phyloP scores from a whole-genome alignment of 352 stramenopile species.

The Pythium plurisporium region DNA sequence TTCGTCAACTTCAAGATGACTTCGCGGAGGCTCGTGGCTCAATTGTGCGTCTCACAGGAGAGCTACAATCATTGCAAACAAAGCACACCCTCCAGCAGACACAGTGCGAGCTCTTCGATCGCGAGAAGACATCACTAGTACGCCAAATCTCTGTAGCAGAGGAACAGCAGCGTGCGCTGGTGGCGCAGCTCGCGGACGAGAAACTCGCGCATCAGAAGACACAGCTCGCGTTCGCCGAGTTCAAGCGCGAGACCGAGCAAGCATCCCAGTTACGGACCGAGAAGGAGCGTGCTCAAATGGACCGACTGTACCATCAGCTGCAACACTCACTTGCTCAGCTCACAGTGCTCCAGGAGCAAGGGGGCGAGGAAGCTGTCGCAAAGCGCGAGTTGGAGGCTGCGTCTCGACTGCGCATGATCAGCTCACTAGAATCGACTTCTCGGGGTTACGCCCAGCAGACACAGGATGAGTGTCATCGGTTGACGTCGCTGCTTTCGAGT shows the following conservation, averaged over 20 bases:
- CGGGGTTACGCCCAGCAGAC: conserved; percentile 44
- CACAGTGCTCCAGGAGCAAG: conserved; percentile 41
- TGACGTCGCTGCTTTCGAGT: conserved; percentile 40
- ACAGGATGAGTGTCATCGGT: conserved; percentile 57
- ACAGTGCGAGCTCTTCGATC: conserved; percentile 24
- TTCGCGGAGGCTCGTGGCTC: conserved; percentile 15
- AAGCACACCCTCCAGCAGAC: conserved; percentile 27
- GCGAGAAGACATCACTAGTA: conserved; percentile 26
- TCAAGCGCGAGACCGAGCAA: conserved; percentile 37
- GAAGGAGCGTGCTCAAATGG: conserved; percentile 42
- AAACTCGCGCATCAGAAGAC: conserved; percentile 27
- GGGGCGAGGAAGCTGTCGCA: conserved; percentile 29
- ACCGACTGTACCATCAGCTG: conserved; percentile 45
- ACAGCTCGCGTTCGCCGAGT: conserved; percentile 26
- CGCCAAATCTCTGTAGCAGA: conserved; percentile 26
- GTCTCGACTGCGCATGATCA: conserved; percentile 54
- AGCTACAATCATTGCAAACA: conserved; percentile 17
- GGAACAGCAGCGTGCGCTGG: conserved; percentile 28
- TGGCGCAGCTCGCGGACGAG: conserved; percentile 22
- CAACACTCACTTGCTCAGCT: conserved; percentile 48
- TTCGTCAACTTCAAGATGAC: conserved; percentile 21
- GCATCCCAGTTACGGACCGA: conserved; percentile 31
- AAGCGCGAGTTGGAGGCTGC: conserved; percentile 46
- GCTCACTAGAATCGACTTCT: conserved; percentile 54
- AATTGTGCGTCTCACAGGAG: conserved; percentile 3